Evolutionary conservation across 768 basidiomycete species (phyloP), one percentile per base, ranked within the genome.

Genomic region (Tricholoma bakamatsutake): DNA sequence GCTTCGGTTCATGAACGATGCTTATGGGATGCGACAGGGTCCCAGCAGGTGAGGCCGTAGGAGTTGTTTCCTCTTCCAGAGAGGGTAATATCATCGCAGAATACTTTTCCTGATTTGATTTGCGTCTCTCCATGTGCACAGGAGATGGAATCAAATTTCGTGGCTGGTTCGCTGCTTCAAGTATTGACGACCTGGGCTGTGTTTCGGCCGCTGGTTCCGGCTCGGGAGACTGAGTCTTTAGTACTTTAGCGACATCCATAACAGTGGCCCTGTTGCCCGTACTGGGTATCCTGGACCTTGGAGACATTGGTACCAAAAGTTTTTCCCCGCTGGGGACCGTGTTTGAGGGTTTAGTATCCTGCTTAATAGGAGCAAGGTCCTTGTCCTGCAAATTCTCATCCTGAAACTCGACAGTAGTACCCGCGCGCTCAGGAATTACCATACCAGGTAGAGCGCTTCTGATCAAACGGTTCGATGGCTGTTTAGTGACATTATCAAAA

Each of bases 181-280:
- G 42, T 17, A 45, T 59, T 34, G 28, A 27, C 27, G 34, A 35
- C 18, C 27, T 12, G 17, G 46, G 53, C 31, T 43, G 39, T 4
- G 30, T 28, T n/a, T 48, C 24, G 13, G 13, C n/a, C 10, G 35
- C 31, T 21, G 43, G 34, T 13, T 43, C 21, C 7, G 61, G 55
- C 55, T 79, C 74, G 33, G 40, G 24, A 43, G 40, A 30, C 34
- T 53, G 24, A 43, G 39, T 33, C 11, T 66, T 73, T 53, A 89
- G 65, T 8, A 80, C 78, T 65, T 84, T 85, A 2, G 87, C 87
- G 10, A 91, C 81, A 40, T 91, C 87, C 89, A 91, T 90, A 21
- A 83, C 87, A 12, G 83, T 81, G 17, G 85, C 81, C 57, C 90
- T 74, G 52, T 80, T 82, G 13, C 87, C 86, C 5, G 86, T 80